Evolutionary conservation across 2,329 filamentous ascomycete genomes (phyloP).

Genomic region (Diaporthe citri): DNA sequence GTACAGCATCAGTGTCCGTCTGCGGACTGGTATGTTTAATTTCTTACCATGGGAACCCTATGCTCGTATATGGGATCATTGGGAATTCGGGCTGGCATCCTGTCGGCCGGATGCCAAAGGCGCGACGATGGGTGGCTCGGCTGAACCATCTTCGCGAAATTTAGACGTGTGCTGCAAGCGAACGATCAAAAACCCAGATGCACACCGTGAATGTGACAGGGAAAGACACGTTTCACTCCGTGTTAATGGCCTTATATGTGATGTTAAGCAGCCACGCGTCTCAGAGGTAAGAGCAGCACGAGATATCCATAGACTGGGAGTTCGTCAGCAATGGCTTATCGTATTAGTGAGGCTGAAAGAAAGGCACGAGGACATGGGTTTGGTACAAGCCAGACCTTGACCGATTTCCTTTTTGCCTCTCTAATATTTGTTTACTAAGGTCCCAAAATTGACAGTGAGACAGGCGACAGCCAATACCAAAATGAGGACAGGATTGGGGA

Average conservation of each 20-base stretch:
- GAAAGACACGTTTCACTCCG: neutral
- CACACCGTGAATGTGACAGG: neutral
- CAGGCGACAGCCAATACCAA: slow-evolving; percentile 21
- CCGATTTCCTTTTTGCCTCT: slow-evolving; percentile 6
- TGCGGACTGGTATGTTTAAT: neutral
- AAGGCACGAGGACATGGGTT: slow-evolving; percentile 21
- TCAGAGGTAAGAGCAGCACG: slow-evolving; percentile 12
- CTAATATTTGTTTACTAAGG: slow-evolving; percentile 18
- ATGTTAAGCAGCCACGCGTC: neutral
- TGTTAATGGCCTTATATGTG: slow-evolving; percentile 26
- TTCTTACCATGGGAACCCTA: slow-evolving; percentile 39
- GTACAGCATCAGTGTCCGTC: slow-evolving; percentile 4
- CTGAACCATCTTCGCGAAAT: slow-evolving; percentile 35
- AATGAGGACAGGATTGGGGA: neutral
- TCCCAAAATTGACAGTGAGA: slow-evolving; percentile 32
- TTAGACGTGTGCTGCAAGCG: neutral
- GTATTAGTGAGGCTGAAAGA: slow-evolving; percentile 35
- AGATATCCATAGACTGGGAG: neutral
- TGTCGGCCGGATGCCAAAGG: slow-evolving; percentile 36
- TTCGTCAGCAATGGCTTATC: slow-evolving; percentile 25
- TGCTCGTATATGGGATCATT: slow-evolving; percentile 38
- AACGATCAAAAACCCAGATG: neutral
- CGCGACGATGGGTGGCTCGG: slow-evolving; percentile 34
- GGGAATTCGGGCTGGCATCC: slow-evolving; percentile 35
- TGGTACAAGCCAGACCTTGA: slow-evolving; percentile 14